Conservation (phyloP, 2,329 filamentous ascomycete genomes). For the Plectosphaerella sp. region DNA sequence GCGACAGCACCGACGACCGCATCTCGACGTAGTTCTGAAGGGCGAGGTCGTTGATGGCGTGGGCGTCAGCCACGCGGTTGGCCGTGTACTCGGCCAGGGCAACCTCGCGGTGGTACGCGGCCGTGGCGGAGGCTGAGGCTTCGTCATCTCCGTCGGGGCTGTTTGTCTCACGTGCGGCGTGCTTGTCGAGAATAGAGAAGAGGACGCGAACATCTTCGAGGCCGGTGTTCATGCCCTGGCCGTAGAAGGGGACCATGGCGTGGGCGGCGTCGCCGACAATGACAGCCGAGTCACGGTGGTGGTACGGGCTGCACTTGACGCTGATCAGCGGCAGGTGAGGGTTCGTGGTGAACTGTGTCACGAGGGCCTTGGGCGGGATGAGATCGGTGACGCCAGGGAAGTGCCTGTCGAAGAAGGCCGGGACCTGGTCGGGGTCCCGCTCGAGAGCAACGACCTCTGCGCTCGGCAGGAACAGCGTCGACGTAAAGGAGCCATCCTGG, state of each 20-base stretch:
- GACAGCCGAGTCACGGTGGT: slow-evolving; percentile 71
- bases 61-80: slow-evolving; percentile 70
- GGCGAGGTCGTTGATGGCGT: slow-evolving; percentile 89
- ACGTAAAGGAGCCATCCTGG: slow-evolving; percentile 87
- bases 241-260: slow-evolving; percentile 98
- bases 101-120: slow-evolving; percentile 57
- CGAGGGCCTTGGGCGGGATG: slow-evolving; percentile 63
- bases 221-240: slow-evolving; percentile 95
- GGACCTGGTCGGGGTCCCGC: slow-evolving; percentile 51
- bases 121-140: slow-evolving; percentile 42
- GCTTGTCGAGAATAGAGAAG: slow-evolving; percentile 74
- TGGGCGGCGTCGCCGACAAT: slow-evolving; percentile 93
- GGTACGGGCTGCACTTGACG: slow-evolving; percentile 88
- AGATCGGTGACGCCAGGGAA: slow-evolving; percentile 82
- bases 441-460: slow-evolving; percentile 66
- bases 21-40: slow-evolving; percentile 92
- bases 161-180: slow-evolving; percentile 44
- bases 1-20: slow-evolving; percentile 77
- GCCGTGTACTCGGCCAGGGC: slow-evolving; percentile 74
- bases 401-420: slow-evolving; percentile 72
- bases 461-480: slow-evolving; percentile 84
- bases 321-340: slow-evolving; percentile 90
- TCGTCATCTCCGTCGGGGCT: slow-evolving; percentile 26
- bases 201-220: slow-evolving; percentile 90
- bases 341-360: slow-evolving; percentile 72